Conservation (phyloP, 257 asterid species). For the Gentiana straminea region DNA sequence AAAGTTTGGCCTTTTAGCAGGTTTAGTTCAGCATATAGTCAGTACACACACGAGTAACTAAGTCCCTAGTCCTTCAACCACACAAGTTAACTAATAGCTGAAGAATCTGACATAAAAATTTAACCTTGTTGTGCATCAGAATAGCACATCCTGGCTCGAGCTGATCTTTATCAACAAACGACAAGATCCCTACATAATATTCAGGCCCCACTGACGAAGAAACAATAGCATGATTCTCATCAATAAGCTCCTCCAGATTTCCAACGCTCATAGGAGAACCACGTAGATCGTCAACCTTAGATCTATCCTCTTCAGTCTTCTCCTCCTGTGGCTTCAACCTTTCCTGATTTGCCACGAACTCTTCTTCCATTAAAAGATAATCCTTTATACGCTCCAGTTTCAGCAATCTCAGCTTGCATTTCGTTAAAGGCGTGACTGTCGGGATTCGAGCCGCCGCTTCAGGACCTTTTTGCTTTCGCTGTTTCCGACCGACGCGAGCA, state of each 20-base stretch:
- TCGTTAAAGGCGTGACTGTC: conserved; percentile 62
- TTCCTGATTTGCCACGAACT: conserved; percentile 84
- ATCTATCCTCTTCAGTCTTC: conserved; percentile 89
- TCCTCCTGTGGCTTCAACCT: conserved; percentile 89
- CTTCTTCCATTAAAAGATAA: conserved; percentile 84
- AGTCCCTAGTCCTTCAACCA: neutral
- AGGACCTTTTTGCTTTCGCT: conserved; percentile 80
- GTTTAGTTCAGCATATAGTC: too few species aligned
- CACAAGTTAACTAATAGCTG: neutral
- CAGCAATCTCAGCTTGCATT: conserved; percentile 62
- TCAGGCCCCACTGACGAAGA: conserved; percentile 90
- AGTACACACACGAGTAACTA: too few species aligned
- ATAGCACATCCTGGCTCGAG: conserved; percentile 94
- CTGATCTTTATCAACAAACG: conserved; percentile 84
- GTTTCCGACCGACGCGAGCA: conserved; percentile 87
- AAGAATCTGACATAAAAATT: neutral
- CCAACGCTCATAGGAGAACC: conserved; percentile 96
- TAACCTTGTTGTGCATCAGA: conserved; percentile 91
- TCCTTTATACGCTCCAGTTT: conserved; percentile 76
- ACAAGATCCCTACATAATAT: conserved; percentile 80
- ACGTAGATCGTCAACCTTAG: conserved; percentile 75
- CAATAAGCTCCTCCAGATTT: conserved; percentile 76
- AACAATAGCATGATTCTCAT: conserved; percentile 86
- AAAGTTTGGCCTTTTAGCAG: too few species aligned
- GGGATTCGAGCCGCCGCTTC: conserved; percentile 86